Conservation (phyloP, 345 rosid species). For the Hypericum perforatum region DNA sequence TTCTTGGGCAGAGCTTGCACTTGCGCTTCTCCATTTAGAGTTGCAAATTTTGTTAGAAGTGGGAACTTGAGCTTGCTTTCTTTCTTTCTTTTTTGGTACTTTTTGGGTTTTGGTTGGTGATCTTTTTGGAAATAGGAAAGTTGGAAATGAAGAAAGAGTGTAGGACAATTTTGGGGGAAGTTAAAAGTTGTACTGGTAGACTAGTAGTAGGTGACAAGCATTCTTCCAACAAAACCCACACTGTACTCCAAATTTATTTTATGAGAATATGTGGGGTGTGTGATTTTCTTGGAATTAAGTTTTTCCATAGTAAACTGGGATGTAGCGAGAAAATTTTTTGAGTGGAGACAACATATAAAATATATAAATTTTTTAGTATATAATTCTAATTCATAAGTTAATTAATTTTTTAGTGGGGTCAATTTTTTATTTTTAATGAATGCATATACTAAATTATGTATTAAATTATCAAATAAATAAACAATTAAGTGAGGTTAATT, state of each 20-base stretch:
- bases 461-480: too few relatives aligned
- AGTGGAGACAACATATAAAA: too few relatives aligned
- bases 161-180: slow-evolving; percentile 9
- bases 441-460: too few relatives aligned
- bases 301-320: too few relatives aligned
- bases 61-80: neutral
- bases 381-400: too few relatives aligned
- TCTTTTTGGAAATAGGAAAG: neutral
- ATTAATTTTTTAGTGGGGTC: too few relatives aligned
- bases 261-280: neutral
- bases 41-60: neutral
- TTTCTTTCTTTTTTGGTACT: neutral
- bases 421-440: too few relatives aligned
- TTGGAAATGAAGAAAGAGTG: neutral
- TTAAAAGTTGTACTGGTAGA: slow-evolving; percentile 21
- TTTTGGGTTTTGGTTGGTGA: neutral
- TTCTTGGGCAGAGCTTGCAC: slow-evolving; percentile 26
- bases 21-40: slow-evolving; percentile 19
- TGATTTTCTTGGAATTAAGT: too few relatives aligned
- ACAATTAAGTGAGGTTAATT: too few relatives aligned
- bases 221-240: slow-evolving; percentile 41
- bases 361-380: too few relatives aligned
- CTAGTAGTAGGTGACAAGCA: slow-evolving; percentile 61
- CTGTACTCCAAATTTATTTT: slow-evolving; percentile 18
- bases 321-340: too few relatives aligned